Conservation (phyloP, 495 filamentous ascomycete genomes). For the Penicillium parvum region DNA sequence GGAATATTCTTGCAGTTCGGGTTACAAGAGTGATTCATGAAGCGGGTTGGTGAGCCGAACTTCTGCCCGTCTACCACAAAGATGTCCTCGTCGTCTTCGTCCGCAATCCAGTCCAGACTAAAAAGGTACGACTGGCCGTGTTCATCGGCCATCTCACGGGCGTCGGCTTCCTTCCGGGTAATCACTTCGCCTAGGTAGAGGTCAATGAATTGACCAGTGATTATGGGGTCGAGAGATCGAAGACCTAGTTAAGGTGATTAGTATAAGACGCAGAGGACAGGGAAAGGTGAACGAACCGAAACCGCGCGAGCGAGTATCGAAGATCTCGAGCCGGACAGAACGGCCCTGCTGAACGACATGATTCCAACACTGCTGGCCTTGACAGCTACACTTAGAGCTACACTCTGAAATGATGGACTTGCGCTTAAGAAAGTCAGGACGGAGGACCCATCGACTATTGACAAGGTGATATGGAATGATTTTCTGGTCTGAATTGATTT, state of each 20-base stretch:
- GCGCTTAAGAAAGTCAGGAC: constrained; percentile 26
- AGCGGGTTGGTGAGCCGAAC: constrained; percentile 54
- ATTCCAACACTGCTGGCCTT: constrained; percentile 64
- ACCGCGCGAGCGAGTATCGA: constrained; percentile 70
- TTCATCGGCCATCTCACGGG: constrained; percentile 50
- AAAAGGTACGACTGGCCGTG: constrained; percentile 66
- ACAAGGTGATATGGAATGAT: constrained; percentile 35
- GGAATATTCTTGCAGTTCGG: constrained; percentile 78
- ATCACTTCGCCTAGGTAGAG: constrained; percentile 87
- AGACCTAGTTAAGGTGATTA: constrained; percentile 49
- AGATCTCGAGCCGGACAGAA: constrained; percentile 72
- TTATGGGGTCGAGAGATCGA: constrained; percentile 60
- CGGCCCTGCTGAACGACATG: constrained; percentile 77
- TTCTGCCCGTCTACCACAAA: constrained; percentile 58
- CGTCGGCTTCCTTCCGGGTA: constrained; percentile 61
- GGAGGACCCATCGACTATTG: constrained; percentile 16
- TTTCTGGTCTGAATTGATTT: constrained; percentile 31
- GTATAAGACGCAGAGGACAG: neutral
- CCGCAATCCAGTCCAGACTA: constrained; percentile 59
- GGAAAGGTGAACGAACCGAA: constrained; percentile 58
- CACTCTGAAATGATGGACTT: constrained; percentile 73
- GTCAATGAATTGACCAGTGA: constrained; percentile 81
- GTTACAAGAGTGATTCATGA: constrained; percentile 66
- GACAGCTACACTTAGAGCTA: constrained; percentile 66
- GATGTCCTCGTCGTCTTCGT: constrained; percentile 19